Evolutionary conservation across 306 rosid species (phyloP), one percentile per base, ranked within the genome.

Genomic region (Prosopis cineraria): DNA sequence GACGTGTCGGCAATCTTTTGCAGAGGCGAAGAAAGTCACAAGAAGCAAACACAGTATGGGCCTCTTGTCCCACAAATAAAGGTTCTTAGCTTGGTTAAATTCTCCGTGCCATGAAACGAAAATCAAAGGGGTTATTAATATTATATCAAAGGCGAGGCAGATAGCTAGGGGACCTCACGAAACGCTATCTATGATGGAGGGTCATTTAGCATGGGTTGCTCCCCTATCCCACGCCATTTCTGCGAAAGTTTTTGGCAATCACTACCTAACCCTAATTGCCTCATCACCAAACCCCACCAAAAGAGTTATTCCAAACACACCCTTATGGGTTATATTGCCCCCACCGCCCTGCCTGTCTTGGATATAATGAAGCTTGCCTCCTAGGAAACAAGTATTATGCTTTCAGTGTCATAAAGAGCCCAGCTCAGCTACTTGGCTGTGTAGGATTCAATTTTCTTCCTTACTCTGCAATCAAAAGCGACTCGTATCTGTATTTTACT

Each of bases 151-250:
- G 69, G 73, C 47, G 65, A 56, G 14, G 78, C 6, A 67, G 63
- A 72, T 58, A 47, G 25, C 25, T 55, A 10, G 70, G 85, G 82
- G 89, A 68, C 85, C 88, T 68, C 79, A 78, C 79, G 78, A 84
- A 84, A 68, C 79, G 75, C 71, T 76, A 70, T 84, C 87, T 52
- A 20, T 20, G 59, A 52, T 50, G 59, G 29, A 52, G 88, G 91
- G 90, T 78, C 71, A 66, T 79, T 78, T 77, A 84, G 87, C 88
- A 87, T 87, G 90, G 91, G 90, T 53, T 85, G 87, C 82, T 78
- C 64, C 83, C 88, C 75, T 33, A 43, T 48, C 81, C 88, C 84
- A 76, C 85, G 34, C 70, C 83, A 70, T 75, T 70, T 55, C 33
- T 19, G 72, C 77, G 67, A 76, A 63, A 47, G n/a, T 24, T n/a